Base-by-base conservation (phyloP, 2,329 filamentous ascomycete genomes). In the Penicillium sp. region DNA sequence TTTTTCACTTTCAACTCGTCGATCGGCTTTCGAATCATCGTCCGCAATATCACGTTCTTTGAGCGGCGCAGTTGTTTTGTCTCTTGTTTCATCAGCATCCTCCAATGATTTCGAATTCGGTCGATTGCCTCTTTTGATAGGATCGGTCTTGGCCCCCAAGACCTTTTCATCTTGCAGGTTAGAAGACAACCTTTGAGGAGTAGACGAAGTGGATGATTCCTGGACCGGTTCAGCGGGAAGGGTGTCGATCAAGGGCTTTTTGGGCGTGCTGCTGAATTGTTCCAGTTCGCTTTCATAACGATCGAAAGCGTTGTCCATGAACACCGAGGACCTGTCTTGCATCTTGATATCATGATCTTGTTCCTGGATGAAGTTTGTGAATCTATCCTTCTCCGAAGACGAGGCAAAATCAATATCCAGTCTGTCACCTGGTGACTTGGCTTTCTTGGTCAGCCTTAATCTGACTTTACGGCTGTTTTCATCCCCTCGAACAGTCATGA, bases 281-380 rank as follows among this genome's bases (percentile, higher is more conserved):
- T 27, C 33, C 18, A 49, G 21, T 6, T 60, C 51, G 4, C 49
- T 55, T 27, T 52, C 48, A 18, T 58, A 43, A 3, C 27, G 61
- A 29, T 51, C 51, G 48, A 74, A 74, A 7, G 58, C 52, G 10
- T 60, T 62, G 29, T 72, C 61, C 66, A 75, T 68, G 62, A 69
- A 13, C 57, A 49, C 29, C 71, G 74, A 30, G 20, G 7, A 17
- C 51, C 63, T 74, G 1, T 41, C 32, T 4, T 41, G 30, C 7
- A 63, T 26, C 7, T 55, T 62, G 24, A 59, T 44, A 5, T 37
- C 26, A 12, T 39, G 30, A 5, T 37, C 26, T 13, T 39, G 30
- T 2, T 51, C 46, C 10, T 49, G 20, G 13, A 68, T 47, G 3
- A 61, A 15, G 20, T 32, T 27, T 20, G 56, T 55, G n/a, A 71